Base-by-base conservation (phyloP, 2,329 filamentous ascomycete genomes). In the Nemania bipapillata region DNA sequence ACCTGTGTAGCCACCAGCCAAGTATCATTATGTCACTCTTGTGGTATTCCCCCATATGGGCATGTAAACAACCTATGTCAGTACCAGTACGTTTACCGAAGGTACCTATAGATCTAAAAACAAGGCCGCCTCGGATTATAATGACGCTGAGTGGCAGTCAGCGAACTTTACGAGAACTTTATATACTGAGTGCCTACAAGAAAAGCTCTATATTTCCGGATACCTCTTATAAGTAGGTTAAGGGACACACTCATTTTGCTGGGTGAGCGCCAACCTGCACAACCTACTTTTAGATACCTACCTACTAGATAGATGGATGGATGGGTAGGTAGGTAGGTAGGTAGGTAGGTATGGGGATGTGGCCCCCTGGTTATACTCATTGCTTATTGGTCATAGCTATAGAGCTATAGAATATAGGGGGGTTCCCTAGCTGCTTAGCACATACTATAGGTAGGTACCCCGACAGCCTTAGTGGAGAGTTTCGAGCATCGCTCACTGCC, bases 401-500 rank as follows among this genome's bases (percentile, higher is more conserved):
- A 64, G 66, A n/a, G n/a, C n/a, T n/a, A n/a, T n/a, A n/a, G n/a
- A n/a, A n/a, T n/a, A n/a, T n/a, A n/a, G n/a, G n/a, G n/a, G 67
- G 54, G 66, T 68, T 57, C 65, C 64, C 67, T 17, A 4, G 40
- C n/a, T n/a, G n/a, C n/a, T n/a, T n/a, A n/a, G n/a, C 40, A 15
- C 11, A 42, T 4, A 50, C 47, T n/a, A n/a, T 15, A 45, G 65
- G 56, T 32, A 66, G 67, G 61, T 65, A 63, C 59, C 59, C 53
- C 35, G 20, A 42, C 45, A 20, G 53, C 40, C 22, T 53, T 53
- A 58, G 53, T 45, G 58, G 26, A 56, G n/a, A 40, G 65, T 65
- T 45, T 75, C 70, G 70, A 76, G 73, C 72, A 63, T 75, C 70
- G 63, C 67, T 74, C n/a, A n/a, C n/a, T n/a, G n/a, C n/a, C n/a